Base-by-base conservation (phyloP, 192 early-diverging fungal species). In the Chytriomyces sp. region DNA sequence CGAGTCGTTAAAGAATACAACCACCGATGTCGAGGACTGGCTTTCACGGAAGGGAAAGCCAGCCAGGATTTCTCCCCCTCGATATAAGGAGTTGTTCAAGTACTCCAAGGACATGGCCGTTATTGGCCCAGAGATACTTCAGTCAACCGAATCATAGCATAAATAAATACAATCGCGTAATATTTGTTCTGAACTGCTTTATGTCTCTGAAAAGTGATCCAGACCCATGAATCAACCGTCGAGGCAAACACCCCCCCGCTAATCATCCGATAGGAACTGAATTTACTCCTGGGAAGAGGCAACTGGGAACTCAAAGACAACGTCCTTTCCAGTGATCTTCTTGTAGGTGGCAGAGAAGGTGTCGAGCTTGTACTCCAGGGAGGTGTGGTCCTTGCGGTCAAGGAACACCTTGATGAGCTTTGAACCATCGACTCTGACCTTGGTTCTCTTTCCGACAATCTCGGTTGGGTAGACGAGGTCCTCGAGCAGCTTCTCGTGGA, bases 381-480 rank as follows among this genome's bases (percentile, higher is more conserved):
- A 92, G 84, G 96, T 99, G 77, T 94, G 91, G 84, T 99, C 97
- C 93, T 99, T 99, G 78, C 88, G 92, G 91, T 98, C 96, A 81
- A 99, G 90, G 91, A 93, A 96, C 89, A 96, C 94, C 92, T 98
- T 99, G 89, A 94, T 93, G 82, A 92, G 87, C 87, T 93, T 95
- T 43, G 35, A 35, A 75, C 96, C 96, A 81, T 99, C 97, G 67
- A 93, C 92, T 86, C 93, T 93, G 82, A 98, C 94, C 88, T 95
- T 95, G 79, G 95, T 96, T 78, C 97, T 90, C 94, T 98, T 96
- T 81, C 97, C 97, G 74, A 97, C 93, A 85, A 99, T 99, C 88
- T 99, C 97, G 83, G 96, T 97, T 77, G 97, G 97, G 94, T 90
- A 98, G 72, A 97, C 96, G 64, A 99, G 90, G 86, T 99, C 97